These are phyloP conservation scores for Zygosaccharomyces sapae DNA, from an alignment of 1,139 yeast species.

Conservation along the genomic window DNA sequence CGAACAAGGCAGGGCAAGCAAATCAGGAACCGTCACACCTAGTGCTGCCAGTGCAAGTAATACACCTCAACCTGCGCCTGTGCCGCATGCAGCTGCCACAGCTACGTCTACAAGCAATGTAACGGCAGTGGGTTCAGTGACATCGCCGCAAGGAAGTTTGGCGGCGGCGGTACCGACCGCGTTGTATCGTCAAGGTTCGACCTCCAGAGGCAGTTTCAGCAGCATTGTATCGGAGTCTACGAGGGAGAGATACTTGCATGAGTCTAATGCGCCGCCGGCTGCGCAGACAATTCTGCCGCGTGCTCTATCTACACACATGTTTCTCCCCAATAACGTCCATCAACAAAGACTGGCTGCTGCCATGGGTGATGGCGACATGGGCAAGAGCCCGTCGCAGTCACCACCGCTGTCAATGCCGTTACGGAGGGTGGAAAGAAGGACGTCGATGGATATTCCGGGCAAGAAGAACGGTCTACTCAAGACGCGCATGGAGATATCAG, in stretches of 20 bases:
- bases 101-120: slow-evolving; percentile 24
- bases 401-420: neutral
- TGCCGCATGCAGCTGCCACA: slow-evolving; percentile 18
- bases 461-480: slow-evolving; percentile 30
- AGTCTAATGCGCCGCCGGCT: slow-evolving; percentile 51
- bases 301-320: slow-evolving; percentile 53
- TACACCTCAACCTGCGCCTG: slow-evolving; percentile 7
- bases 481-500: slow-evolving; percentile 35
- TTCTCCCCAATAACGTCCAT: slow-evolving; percentile 42
- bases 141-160: slow-evolving; percentile 22
- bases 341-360: slow-evolving; percentile 30
- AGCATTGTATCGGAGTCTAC: slow-evolving; percentile 38
- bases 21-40: neutral
- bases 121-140: slow-evolving; percentile 30
- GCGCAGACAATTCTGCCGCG: slow-evolving; percentile 50
- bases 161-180: slow-evolving; percentile 10
- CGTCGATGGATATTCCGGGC: slow-evolving; percentile 35
- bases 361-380: neutral
- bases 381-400: neutral
- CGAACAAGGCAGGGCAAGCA: slow-evolving; percentile 9
- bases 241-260: slow-evolving; percentile 36
- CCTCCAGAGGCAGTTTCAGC: slow-evolving; percentile 37
- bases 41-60: too few relatives aligned
- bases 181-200: slow-evolving; percentile 13
- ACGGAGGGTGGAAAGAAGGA: slow-evolving; percentile 18